phyloP scores from a whole-genome alignment of 2,329 filamentous ascomycete species.

The Talaromyces verruculosus region DNA sequence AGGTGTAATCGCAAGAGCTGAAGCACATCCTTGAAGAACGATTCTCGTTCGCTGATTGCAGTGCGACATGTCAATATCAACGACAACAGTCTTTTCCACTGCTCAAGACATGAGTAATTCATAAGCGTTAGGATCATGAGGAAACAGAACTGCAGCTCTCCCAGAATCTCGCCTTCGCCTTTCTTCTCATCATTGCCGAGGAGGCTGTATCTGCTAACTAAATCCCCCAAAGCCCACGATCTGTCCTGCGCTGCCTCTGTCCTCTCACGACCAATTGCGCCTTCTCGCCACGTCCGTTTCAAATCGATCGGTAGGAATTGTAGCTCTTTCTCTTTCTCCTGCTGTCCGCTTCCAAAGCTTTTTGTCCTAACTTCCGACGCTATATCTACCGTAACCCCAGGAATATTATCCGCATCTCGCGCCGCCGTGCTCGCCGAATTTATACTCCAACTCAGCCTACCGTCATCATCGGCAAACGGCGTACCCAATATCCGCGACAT shows the following conservation, averaged over 20 bases:
- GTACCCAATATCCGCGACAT: constrained; percentile 53
- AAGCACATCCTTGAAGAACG: constrained; percentile 55
- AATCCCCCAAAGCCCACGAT: constrained; percentile 59
- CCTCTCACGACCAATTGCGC: constrained; percentile 61
- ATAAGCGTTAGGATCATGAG: constrained; percentile 63
- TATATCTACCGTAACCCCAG: constrained; percentile 48
- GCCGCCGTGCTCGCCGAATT: constrained; percentile 59
- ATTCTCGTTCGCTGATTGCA: constrained; percentile 51
- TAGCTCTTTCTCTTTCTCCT: constrained; percentile 49
- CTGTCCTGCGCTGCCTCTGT: constrained; percentile 63
- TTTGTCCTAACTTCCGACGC: constrained; percentile 14
- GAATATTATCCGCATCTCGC: constrained; percentile 60
- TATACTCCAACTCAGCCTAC: constrained; percentile 54
- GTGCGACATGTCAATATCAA: constrained; percentile 58
- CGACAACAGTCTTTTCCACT: constrained; percentile 62
- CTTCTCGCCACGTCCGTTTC: constrained; percentile 62
- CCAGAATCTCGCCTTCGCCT: constrained; percentile 47
- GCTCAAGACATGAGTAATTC: constrained; percentile 65
- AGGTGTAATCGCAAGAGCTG: constrained; percentile 54
- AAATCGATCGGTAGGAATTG: constrained; percentile 60
- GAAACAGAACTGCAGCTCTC: constrained; percentile 63
- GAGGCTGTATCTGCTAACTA: constrained; percentile 44
- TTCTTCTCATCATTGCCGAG: constrained; percentile 29
- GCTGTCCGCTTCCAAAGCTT: constrained; percentile 26
- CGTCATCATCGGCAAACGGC: constrained; percentile 34